Conservation (phyloP, 2,329 filamentous ascomycete genomes). For the Xylariaceae sp. region DNA sequence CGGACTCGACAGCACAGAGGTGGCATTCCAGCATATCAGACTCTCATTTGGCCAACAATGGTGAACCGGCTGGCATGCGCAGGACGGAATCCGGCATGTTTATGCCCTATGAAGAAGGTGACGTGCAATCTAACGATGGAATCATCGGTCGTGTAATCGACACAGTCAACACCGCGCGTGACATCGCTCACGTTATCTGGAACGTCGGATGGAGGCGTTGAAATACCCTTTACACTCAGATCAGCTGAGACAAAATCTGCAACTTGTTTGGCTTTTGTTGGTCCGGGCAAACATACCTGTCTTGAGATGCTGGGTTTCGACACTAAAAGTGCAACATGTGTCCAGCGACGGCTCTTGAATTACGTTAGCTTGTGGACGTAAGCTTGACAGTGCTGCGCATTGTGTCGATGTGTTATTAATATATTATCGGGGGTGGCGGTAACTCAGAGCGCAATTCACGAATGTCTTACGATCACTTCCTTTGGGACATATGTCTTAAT, state of each 20-base stretch:
- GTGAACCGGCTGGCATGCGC: slow-evolving; percentile 60
- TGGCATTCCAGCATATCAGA: slow-evolving; percentile 36
- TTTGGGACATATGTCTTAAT: too few relatives aligned
- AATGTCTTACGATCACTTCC: too few relatives aligned
- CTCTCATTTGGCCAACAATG: slow-evolving; percentile 44
- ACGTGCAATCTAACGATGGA: slow-evolving; percentile 55
- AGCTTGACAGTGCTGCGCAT: too few relatives aligned
- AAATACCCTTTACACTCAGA: slow-evolving; percentile 14
- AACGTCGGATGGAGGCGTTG: slow-evolving; percentile 63
- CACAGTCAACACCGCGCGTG: slow-evolving; percentile 69
- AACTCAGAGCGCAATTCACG: too few relatives aligned
- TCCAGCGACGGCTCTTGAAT: too few relatives aligned
- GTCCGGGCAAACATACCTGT: too few relatives aligned
- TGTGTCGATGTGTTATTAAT: too few relatives aligned
- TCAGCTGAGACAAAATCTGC: not conserved
- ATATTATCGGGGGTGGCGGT: too few relatives aligned
- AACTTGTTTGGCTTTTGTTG: too few relatives aligned
- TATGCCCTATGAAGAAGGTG: slow-evolving; percentile 78
- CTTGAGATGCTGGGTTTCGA: too few relatives aligned
- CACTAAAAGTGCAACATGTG: too few relatives aligned
- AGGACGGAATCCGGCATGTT: slow-evolving; percentile 86
- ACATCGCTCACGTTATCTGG: slow-evolving; percentile 69
- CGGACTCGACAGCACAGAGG: slow-evolving; percentile 11
- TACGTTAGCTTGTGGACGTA: too few relatives aligned
- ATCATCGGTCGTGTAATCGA: slow-evolving; percentile 78